Evolutionary conservation across 73 alveolate species (phyloP).

Genomic region (Paramecium primaurelia): DNA sequence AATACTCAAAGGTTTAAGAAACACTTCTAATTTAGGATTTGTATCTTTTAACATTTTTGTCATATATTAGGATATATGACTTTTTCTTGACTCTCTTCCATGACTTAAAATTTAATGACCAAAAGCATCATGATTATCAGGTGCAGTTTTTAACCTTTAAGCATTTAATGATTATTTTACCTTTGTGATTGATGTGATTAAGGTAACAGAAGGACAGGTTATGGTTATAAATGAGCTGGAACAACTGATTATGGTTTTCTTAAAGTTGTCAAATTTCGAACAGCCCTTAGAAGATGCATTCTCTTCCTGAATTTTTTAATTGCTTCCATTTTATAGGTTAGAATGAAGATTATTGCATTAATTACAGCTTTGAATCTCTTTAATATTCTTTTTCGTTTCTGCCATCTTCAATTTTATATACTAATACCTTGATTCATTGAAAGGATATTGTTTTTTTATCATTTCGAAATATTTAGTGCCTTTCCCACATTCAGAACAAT

Average conservation of each 20-base stretch:
- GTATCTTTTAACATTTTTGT: not conserved
- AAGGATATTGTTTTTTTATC: conserved; percentile 1
- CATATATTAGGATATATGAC: not conserved
- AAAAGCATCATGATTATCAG: not conserved
- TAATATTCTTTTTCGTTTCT: not conserved
- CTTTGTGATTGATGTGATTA: not conserved
- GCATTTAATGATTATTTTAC: not conserved
- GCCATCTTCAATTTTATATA: not conserved
- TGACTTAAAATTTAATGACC: not conserved
- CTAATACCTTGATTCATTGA: not conserved
- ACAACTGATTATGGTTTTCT: not conserved
- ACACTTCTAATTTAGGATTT: not conserved
- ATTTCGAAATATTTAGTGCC: not conserved
- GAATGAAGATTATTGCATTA: conserved; percentile 1
- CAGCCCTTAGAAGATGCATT: not conserved
- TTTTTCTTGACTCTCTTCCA: not conserved
- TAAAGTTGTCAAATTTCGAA: not conserved
- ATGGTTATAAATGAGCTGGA: not conserved
- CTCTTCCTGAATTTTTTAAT: not conserved
- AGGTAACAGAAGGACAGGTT: not conserved
- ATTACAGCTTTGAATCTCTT: not conserved
- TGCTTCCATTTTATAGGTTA: not conserved
- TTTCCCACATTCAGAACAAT: conserved; percentile 40
- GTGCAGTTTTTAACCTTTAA: not conserved
- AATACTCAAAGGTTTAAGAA: not conserved